Percentiles rank a stretch among this genome's conserved stretches.
Conservation (phyloP, 306 rosid species). For the Vigna nakashimae region DNA sequence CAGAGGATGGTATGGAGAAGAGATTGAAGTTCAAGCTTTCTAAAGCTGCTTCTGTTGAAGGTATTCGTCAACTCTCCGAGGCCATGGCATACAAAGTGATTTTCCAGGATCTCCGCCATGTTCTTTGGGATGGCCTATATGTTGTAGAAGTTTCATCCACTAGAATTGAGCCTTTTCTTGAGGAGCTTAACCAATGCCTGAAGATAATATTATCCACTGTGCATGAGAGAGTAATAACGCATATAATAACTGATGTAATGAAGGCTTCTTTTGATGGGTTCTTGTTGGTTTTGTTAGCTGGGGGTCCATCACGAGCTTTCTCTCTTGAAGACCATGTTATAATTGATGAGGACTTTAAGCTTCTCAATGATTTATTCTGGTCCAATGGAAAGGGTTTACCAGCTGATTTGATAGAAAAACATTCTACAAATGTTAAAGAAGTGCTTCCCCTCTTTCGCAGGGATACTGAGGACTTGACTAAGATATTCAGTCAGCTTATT, state of each 20-base stretch:
- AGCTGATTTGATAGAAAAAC: conserved; percentile 62
- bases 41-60: conserved; percentile 63
- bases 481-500: conserved; percentile 55
- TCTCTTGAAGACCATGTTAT: conserved; percentile 59
- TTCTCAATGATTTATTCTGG: conserved; percentile 78
- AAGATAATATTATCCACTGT: conserved; percentile 75
- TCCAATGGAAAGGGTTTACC: conserved; percentile 87
- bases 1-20: conserved; percentile 37
- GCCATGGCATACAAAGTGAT: conserved; percentile 72
- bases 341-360: conserved; percentile 76
- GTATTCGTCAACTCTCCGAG: conserved; percentile 69
- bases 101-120: conserved; percentile 66
- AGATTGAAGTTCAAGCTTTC: conserved; percentile 72
- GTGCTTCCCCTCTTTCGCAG: conserved; percentile 59
- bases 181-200: conserved; percentile 74
- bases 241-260: conserved; percentile 70
- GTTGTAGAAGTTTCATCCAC: conserved; percentile 64
- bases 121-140: conserved; percentile 77
- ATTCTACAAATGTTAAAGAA: conserved; percentile 54
- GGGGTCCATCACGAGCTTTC: conserved; percentile 86
- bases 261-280: conserved; percentile 82
- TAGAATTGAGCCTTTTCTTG: conserved; percentile 80
- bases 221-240: conserved; percentile 73
- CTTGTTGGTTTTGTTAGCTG: conserved; percentile 76
- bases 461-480: conserved; percentile 58